Evolutionary conservation across 2,329 filamentous ascomycete species (phyloP), one percentile per base, ranked within the genome.

Genomic region (Fusarium sp.): DNA sequence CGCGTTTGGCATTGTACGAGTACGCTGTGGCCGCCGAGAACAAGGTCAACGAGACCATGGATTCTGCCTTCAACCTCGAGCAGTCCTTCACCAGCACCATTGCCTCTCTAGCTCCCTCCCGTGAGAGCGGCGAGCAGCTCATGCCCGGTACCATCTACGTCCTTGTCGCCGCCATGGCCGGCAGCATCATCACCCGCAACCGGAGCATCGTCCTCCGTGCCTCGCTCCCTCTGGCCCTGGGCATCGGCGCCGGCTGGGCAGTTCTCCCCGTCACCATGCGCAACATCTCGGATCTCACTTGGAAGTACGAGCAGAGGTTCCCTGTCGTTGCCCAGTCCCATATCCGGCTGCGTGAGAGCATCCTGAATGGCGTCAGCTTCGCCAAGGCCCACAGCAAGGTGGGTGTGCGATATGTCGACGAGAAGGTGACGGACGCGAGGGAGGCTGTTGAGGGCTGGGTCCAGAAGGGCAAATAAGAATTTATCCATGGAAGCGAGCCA

Each of bases 61-160:
- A 95, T 82, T 90, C 89, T 75, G 93, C 93, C 77, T 94, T 99
- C 81, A 85, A 92, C 82, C 91, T 97, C 76, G 97, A 99, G 88
- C 92, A 93, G 82, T 94, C 92, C 81, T 95, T 98, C 86, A 97
- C 96, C 78, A 90, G 89, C 84, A 98, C 97, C 71, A 85, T 99
- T 77, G 94, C 95, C 68, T 95, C 93, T 24, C 90, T 99, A 43
- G 97, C 95, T 22, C 97, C 97, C 33, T 88, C 95, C 41, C 92
- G 92, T 79, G 93, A 96, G 84, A 94, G 92, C 70, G 94, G 94
- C 82, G 97, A 99, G 88, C 92, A 92, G 81, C 89, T 99, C 66
- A 92, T 98, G 85, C 97, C 97, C 37, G 96, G 96, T 29, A 88
- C 92, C 69, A 91, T 98, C 77, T 98, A 98, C 85, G 95, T 98